A percentile compares a stretch with the other conserved stretches of the same genome.
Conservation (phyloP, 2,329 filamentous ascomycete species). For the Scortechinia acanthostroma region DNA sequence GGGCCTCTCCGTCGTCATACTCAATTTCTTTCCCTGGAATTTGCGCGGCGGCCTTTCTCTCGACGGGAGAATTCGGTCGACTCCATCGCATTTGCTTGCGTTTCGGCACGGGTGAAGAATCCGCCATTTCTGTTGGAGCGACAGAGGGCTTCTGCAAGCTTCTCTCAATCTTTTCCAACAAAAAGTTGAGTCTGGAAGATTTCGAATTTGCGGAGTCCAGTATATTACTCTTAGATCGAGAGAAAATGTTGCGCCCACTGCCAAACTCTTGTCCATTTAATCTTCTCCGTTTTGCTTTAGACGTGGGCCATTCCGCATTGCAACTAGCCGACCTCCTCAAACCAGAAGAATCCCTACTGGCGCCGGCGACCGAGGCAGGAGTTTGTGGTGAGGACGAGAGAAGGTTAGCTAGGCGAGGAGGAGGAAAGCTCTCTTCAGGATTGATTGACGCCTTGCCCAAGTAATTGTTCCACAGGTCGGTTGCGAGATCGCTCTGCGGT, state of each 20-base stretch:
- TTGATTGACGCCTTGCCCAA: background rate
- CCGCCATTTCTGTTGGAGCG: background rate
- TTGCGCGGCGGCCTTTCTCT: too few relatives aligned
- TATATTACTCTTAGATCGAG: background rate
- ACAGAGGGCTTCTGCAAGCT: background rate
- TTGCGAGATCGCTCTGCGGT: background rate
- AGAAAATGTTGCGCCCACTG: background rate
- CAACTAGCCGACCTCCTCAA: background rate
- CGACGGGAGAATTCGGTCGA: background rate
- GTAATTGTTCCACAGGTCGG: conserved; percentile 2
- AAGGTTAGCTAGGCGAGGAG: background rate
- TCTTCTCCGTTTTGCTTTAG: background rate
- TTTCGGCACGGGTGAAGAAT: background rate
- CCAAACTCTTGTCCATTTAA: background rate
- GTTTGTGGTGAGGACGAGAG: background rate
- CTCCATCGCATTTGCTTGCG: background rate
- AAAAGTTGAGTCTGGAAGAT: background rate
- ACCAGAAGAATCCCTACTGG: background rate
- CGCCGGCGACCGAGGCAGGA: background rate
- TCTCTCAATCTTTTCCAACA: background rate
- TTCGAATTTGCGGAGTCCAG: background rate
- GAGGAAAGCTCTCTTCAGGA: background rate
- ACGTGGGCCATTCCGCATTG: background rate
- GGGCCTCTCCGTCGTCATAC: too few relatives aligned
- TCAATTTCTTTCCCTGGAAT: too few relatives aligned